These are phyloP conservation scores for Collybiopsis luxurians DNA, from an alignment of 768 basidiomycete genomes.

Conservation along the genomic window DNA sequence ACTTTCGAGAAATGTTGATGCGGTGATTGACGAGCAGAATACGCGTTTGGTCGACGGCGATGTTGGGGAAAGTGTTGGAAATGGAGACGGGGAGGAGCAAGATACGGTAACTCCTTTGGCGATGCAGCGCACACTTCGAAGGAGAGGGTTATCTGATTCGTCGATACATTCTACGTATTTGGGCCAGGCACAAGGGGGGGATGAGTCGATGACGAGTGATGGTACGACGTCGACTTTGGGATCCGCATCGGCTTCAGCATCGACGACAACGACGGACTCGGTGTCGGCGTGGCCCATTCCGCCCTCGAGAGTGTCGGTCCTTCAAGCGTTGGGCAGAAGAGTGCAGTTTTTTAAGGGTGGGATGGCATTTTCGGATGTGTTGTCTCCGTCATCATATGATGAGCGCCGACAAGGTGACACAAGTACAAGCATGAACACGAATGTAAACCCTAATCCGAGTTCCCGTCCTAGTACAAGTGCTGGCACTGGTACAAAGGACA, in stretches of 20 bases:
- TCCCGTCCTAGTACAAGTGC: too few relatives aligned
- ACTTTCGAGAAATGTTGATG: constrained; percentile 73
- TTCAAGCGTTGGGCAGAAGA: constrained; percentile 52
- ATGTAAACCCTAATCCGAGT: too few relatives aligned
- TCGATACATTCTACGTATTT: constrained; percentile 88
- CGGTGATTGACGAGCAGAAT: constrained; percentile 61
- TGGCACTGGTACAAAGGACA: too few relatives aligned
- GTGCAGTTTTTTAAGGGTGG: constrained; percentile 44
- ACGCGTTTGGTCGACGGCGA: constrained; percentile 8
- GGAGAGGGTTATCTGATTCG: constrained; percentile 87
- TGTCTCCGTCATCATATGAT: neutral
- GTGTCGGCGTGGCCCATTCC: neutral
- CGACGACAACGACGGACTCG: constrained; percentile 24
- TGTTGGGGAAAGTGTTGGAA: constrained; percentile 9
- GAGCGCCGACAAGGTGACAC: neutral
- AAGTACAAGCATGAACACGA: too few relatives aligned
- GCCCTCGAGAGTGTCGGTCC: constrained; percentile 40
- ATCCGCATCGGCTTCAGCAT: constrained; percentile 19
- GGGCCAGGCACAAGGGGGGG: constrained; percentile 48
- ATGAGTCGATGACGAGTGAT: constrained; percentile 20
- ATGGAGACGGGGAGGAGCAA: constrained; percentile 37
- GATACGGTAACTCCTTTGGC: constrained; percentile 49
- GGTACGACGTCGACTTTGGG: neutral
- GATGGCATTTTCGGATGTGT: neutral
- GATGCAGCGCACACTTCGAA: constrained; percentile 66